Evolutionary conservation across 2,329 filamentous ascomycete species (phyloP).

Genomic region (Talaromyces sp.): DNA sequence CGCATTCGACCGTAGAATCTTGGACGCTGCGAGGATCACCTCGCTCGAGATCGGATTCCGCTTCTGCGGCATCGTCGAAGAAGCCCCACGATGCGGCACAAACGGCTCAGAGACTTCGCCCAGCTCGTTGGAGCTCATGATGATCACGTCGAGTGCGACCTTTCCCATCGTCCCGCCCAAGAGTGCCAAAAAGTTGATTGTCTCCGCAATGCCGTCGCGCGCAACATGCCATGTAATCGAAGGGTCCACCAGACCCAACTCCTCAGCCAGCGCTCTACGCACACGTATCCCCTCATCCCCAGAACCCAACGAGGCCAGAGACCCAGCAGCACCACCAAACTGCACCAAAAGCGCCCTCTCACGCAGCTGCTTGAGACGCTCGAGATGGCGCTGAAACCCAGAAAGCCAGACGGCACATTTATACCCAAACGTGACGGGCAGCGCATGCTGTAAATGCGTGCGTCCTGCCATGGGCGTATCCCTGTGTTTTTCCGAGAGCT

Average conservation of each 20-base stretch:
- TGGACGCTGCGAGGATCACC: slow-evolving; percentile 51
- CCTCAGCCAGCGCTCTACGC: slow-evolving; percentile 44
- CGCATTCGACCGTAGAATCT: slow-evolving; percentile 49
- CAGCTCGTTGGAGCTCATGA: slow-evolving; percentile 55
- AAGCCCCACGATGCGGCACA: slow-evolving; percentile 50
- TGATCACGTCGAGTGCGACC: slow-evolving; percentile 51
- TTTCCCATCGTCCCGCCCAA: slow-evolving; percentile 52
- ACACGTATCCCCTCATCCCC: slow-evolving; percentile 46
- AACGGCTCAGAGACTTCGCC: slow-evolving; percentile 53
- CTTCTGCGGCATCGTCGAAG: slow-evolving; percentile 56
- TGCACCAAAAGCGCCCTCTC: slow-evolving; percentile 48
- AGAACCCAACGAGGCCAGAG: slow-evolving; percentile 48
- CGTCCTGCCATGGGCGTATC: slow-evolving; percentile 55
- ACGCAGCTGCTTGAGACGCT: slow-evolving; percentile 45
- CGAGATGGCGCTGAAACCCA: slow-evolving; percentile 44
- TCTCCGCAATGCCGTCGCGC: slow-evolving; percentile 50
- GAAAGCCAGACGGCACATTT: slow-evolving; percentile 54
- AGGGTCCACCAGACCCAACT: slow-evolving; percentile 46
- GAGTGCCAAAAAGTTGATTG: slow-evolving; percentile 50
- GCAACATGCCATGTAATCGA: slow-evolving; percentile 56
- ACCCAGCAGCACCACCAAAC: slow-evolving; percentile 54
- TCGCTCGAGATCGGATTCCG: slow-evolving; percentile 56
- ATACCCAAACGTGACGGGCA: slow-evolving; percentile 55
- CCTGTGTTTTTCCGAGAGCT: slow-evolving; percentile 41
- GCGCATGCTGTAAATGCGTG: slow-evolving; percentile 54